A percentile compares a stretch with the other conserved stretches of the same genome.
These are phyloP conservation scores for Ajuga reptans DNA, from an alignment of 305 asterid species.

Conservation along the genomic window DNA sequence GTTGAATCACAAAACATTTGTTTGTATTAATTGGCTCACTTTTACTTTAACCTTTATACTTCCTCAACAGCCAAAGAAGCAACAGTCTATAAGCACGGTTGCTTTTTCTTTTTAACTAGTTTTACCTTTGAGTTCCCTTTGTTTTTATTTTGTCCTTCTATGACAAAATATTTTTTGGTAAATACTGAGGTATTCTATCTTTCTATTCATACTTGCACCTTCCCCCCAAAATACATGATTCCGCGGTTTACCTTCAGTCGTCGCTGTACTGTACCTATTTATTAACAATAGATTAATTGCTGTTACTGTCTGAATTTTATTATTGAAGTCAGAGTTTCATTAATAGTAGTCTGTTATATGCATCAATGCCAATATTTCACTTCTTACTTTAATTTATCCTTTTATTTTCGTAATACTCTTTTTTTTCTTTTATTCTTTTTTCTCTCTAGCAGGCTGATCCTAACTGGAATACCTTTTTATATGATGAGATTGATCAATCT, in stretches of 20 bases:
- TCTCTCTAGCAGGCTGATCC: slow-evolving; percentile 86
- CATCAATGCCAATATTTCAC: background rate
- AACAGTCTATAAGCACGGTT: too few species aligned
- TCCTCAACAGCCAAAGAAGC: too few species aligned
- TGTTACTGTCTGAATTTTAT: background rate
- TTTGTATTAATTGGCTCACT: too few species aligned
- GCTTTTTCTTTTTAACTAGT: too few species aligned
- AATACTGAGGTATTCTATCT: too few species aligned
- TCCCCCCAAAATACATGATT: background rate
- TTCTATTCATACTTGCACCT: background rate
- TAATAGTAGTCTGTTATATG: background rate
- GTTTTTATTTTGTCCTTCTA: too few species aligned
- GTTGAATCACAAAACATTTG: too few species aligned
- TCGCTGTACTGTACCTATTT: background rate
- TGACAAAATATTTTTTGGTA: too few species aligned
- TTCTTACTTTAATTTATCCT: background rate
- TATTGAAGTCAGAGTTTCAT: background rate
- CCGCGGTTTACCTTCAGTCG: background rate
- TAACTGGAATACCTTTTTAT: slow-evolving; percentile 88
- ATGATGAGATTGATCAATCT: slow-evolving; percentile 67
- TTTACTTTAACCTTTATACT: too few species aligned
- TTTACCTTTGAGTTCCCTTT: too few species aligned
- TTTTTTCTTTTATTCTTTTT: slow-evolving; percentile 17
- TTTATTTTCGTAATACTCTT: too few species aligned
- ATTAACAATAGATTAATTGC: background rate